Conservation (phyloP, 2,329 filamentous ascomycete genomes). For the Capronia epimyces region DNA sequence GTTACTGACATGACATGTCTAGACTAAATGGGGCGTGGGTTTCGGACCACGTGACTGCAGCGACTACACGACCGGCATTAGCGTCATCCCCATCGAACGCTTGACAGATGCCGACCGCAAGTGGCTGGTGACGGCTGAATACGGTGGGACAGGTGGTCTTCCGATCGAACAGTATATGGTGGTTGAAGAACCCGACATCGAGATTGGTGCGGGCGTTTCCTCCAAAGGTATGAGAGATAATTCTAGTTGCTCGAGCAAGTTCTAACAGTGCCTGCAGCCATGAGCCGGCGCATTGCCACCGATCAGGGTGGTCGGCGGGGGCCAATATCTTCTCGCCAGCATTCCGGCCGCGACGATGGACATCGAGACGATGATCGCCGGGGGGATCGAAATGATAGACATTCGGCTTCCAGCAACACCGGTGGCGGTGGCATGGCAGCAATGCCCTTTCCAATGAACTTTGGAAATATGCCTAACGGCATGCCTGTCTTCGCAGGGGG, state of each 20-base stretch:
- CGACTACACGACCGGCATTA: conserved; percentile 87
- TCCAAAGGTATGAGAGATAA: conserved; percentile 61
- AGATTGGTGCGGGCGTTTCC: conserved; percentile 94
- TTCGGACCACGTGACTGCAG: conserved; percentile 96
- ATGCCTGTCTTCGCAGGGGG: conserved; percentile 47
- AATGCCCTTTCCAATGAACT: conserved; percentile 25
- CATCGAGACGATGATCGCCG: conserved; percentile 36
- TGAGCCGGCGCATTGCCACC: conserved; percentile 49
- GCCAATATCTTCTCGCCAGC: conserved; percentile 41
- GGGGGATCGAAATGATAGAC: conserved; percentile 23
- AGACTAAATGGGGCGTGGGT: conserved; percentile 96
- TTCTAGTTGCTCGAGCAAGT: not conserved
- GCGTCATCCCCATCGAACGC: conserved; percentile 84
- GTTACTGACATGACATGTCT: conserved; percentile 31
- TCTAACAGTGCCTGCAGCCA: conserved; percentile 37
- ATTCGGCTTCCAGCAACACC: conserved; percentile 18
- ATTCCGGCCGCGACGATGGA: conserved; percentile 33
- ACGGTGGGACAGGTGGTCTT: conserved; percentile 81
- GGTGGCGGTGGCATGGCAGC: conserved; percentile 30
- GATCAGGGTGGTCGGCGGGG: conserved; percentile 47
- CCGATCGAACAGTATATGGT: conserved; percentile 76
- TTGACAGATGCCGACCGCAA: conserved; percentile 95
- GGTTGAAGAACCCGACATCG: conserved; percentile 96
- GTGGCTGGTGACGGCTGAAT: conserved; percentile 93
- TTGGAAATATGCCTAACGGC: conserved; percentile 37